Conservation (phyloP, 768 basidiomycete genomes). For the Fomitopsis pulvina region DNA sequence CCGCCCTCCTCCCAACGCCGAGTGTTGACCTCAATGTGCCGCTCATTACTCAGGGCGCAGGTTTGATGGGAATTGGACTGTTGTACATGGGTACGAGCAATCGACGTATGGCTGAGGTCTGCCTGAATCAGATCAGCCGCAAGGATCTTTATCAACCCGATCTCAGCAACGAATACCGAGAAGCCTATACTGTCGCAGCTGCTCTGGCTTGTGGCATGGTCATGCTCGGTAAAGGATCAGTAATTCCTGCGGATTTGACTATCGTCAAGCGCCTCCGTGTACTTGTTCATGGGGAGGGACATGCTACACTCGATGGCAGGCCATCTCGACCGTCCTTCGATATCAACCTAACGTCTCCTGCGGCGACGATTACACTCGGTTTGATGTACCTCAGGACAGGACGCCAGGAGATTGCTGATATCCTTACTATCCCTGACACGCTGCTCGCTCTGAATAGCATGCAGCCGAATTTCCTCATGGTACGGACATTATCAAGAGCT, state of each 20-base stretch:
- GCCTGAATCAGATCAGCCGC: constrained; percentile 77
- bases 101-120: constrained; percentile 88
- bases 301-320: constrained; percentile 29
- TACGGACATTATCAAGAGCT: constrained; percentile 69
- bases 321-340: constrained; percentile 54
- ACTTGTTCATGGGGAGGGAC: constrained; percentile 72
- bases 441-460: constrained; percentile 74
- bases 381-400: constrained; percentile 90
- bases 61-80: constrained; percentile 81
- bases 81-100: constrained; percentile 86
- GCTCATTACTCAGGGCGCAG: constrained; percentile 84
- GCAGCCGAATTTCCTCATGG: constrained; percentile 80
- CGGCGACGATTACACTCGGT: constrained; percentile 84
- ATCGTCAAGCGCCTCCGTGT: constrained; percentile 62
- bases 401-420: constrained; percentile 79
- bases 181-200: constrained; percentile 85
- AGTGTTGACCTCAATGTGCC: constrained; percentile 87
- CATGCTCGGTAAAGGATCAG: constrained; percentile 84
- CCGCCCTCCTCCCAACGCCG: constrained; percentile 84
- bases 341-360: constrained; percentile 85
- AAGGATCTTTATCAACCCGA: constrained; percentile 76
- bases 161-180: constrained; percentile 81
- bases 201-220: constrained; percentile 94
- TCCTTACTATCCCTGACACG: constrained; percentile 78
- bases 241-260: constrained; percentile 69